phyloP scores from a whole-genome alignment of 345 rosid genomes.

The Eucalyptus erythrocorys region DNA sequence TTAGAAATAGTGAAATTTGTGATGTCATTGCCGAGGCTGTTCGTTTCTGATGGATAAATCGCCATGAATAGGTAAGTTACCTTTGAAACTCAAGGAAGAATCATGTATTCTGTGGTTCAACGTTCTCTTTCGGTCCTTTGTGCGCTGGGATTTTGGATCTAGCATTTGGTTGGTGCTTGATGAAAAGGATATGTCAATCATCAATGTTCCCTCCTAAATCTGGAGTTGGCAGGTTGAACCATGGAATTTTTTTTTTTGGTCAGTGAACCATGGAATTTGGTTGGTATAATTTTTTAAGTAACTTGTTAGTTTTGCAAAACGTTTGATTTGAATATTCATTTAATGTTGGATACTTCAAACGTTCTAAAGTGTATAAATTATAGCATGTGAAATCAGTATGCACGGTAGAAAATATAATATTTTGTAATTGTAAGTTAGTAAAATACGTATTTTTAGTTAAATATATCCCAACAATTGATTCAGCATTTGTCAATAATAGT shows the following conservation, averaged over 20 bases:
- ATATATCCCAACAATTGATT: neutral
- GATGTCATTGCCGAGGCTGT: neutral
- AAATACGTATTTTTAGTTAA: neutral
- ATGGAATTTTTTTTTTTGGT: neutral
- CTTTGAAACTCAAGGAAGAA: neutral
- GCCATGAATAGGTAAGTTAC: neutral
- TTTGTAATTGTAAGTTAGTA: neutral
- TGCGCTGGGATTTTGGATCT: neutral
- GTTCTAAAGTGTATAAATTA: neutral
- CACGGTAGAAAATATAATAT: neutral
- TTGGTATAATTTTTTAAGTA: neutral
- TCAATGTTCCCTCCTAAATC: neutral
- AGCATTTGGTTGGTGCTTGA: neutral
- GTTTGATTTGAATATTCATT: neutral
- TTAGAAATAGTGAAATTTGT: neutral
- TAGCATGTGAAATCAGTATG: neutral
- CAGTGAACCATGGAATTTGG: neutral
- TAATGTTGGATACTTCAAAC: neutral
- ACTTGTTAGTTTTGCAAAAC: neutral
- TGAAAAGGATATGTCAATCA: neutral
- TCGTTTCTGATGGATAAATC: neutral
- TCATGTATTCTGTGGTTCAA: neutral
- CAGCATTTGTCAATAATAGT: neutral
- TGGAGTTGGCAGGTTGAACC: neutral
- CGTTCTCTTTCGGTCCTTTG: neutral